Evolutionary conservation across 805 yeast genomes (phyloP).

Genomic region (Tetrapisispora namnaoensis): DNA sequence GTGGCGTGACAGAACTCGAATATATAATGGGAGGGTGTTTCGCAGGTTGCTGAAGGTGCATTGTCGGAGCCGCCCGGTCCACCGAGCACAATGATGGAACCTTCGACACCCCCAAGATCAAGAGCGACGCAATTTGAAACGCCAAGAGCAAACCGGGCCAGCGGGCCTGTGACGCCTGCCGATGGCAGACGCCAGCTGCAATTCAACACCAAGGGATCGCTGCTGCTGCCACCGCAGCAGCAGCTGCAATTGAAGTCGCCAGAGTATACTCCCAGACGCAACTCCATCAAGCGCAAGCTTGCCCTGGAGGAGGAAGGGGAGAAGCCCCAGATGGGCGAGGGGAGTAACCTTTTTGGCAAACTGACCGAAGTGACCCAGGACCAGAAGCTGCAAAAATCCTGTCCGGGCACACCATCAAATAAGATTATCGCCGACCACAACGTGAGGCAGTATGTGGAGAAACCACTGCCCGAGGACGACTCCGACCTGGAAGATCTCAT

Average conservation of each 20-base stretch:
- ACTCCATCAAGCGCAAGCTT: not conserved
- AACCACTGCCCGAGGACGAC: not conserved
- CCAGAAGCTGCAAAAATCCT: constrained; percentile 3
- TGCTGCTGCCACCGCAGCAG: constrained; percentile 10
- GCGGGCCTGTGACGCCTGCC: constrained; percentile 21
- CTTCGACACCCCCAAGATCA: constrained; percentile 28
- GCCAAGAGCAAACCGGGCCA: not conserved
- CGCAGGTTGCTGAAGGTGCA: not conserved
- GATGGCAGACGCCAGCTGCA: not conserved
- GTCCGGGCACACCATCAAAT: constrained; percentile 31
- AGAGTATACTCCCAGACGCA: constrained; percentile 21
- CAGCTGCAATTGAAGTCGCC: constrained; percentile 20
- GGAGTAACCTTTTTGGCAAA: not conserved
- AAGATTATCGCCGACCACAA: constrained; percentile 28
- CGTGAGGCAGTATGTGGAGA: constrained; percentile 24
- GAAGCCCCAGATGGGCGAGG: not conserved
- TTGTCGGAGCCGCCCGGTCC: too few relatives aligned
- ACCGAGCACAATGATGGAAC: constrained; percentile 13
- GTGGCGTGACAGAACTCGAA: not conserved
- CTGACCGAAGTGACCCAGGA: not conserved
- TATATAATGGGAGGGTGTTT: not conserved
- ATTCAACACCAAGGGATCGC: constrained; percentile 9
- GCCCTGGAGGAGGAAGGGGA: not conserved
- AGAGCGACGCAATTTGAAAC: constrained; percentile 7
- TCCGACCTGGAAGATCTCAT: not conserved